These are phyloP conservation scores for Nidula microcarpa DNA, from an alignment of 768 basidiomycete genomes.

Conservation along the genomic window DNA sequence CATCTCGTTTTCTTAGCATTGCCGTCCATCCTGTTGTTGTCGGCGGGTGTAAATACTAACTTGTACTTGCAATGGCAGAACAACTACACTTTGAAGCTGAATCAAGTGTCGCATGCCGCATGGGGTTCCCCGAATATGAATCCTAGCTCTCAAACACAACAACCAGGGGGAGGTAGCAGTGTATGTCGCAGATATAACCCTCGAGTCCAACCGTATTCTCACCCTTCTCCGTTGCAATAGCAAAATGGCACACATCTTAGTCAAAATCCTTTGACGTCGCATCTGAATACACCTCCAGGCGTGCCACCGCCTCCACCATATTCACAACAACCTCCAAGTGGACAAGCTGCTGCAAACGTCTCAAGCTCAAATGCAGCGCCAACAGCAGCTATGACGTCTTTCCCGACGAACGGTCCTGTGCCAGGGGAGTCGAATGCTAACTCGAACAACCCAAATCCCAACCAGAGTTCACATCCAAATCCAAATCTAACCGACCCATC, in stretches of 20 bases:
- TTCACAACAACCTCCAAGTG: constrained; percentile 14
- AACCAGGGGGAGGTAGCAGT: not conserved
- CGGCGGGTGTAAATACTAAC: constrained; percentile 1
- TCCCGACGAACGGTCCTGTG: constrained; percentile 29
- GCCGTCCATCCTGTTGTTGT: not conserved
- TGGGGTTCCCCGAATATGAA: constrained; percentile 61
- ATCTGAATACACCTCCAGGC: constrained; percentile 50
- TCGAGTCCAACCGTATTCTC: too few relatives aligned
- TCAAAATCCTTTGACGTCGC: constrained; percentile 37
- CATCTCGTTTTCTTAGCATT: constrained; percentile 13
- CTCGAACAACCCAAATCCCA: constrained; percentile 29
- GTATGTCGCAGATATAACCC: not conserved
- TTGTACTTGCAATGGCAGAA: constrained; percentile 28
- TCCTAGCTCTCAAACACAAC: constrained; percentile 31
- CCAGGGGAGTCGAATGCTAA: constrained; percentile 25
- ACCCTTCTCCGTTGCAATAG: constrained; percentile 5
- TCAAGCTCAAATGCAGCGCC: constrained; percentile 17
- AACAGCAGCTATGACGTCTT: constrained; percentile 23
- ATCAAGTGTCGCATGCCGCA: constrained; percentile 56
- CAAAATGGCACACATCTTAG: constrained; percentile 46
- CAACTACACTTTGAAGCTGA: constrained; percentile 62
- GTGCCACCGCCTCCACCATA: constrained; percentile 25
- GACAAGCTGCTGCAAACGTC: constrained; percentile 20
- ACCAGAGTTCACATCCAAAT: constrained; percentile 17
- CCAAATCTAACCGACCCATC: constrained; percentile 13